Base-by-base conservation (phyloP, 495 filamentous ascomycete species). In the Hyaloscypha bicolor region DNA sequence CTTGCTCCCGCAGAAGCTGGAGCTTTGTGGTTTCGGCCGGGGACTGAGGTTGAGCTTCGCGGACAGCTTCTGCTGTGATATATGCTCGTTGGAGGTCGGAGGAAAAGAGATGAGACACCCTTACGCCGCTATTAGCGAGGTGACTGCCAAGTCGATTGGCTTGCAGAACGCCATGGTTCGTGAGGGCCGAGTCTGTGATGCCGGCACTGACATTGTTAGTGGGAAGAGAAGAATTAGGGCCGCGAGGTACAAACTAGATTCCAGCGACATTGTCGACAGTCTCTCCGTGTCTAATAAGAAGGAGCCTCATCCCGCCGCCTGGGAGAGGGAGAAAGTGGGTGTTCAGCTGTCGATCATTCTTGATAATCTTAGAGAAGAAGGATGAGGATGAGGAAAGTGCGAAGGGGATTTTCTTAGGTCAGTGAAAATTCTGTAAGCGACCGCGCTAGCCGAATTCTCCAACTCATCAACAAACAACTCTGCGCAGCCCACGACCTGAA, bases 241-340 rank as follows among this genome's bases (percentile, higher is more conserved):
- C n/a, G 29, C 53, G 39, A 48, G 35, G 29, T 0, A 52, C 59
- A 55, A 59, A 94, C 92, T 90, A 93, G 63, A 88, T 73, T 60
- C 86, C 83, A 39, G 88, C 89, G 62, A 95, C 87, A 78, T 96
- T 97, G 76, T 95, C 89, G 53, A 94, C 88, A 4, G 93, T 94
- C 77, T 97, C 93, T 66, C 89, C 93, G 79, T 97, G 93, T 60
- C 93, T 86, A 66, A 95, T 88, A 58, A 97, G 85, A 73, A 91
- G 85, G 55, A 97, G 77, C 74, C 82, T 86, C 91, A 95, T 90
- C 67, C 66, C 65, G 68, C 68, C 64, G 55, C 56, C 62, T 58
- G 69, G 68, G 71, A 72, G 63, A 65, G 63, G 62, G 31, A 25
- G 32, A 12, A n/a, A 33, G 14, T 59, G 51, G 58, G 29, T 62